These are phyloP conservation scores for Stachybotrys chlorohalonatus DNA, from an alignment of 2,329 filamentous ascomycete species.

Conservation along the genomic window DNA sequence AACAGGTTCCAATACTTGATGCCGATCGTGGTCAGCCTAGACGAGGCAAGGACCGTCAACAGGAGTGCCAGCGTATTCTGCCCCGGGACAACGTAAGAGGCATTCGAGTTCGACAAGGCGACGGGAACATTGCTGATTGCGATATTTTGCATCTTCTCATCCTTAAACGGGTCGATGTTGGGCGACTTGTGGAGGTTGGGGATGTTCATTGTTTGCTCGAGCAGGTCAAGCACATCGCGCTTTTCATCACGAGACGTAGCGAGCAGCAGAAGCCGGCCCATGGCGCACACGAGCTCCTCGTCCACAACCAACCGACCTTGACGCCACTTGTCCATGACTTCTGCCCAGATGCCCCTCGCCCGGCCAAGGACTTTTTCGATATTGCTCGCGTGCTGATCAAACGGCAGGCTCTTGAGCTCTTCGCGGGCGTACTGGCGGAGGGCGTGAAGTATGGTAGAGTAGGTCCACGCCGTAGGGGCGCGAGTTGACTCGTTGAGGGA, in stretches of 20 bases:
- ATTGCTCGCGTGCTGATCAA: conserved; percentile 22
- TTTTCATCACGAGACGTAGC: conserved; percentile 51
- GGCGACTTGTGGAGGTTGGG: conserved; percentile 39
- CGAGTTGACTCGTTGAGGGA: conserved; percentile 57
- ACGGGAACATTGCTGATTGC: not conserved
- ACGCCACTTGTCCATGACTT: conserved; percentile 69
- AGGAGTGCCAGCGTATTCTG: conserved; percentile 59
- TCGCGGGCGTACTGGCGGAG: conserved; percentile 37
- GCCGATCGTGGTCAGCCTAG: conserved; percentile 53
- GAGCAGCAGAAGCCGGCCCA: conserved; percentile 69
- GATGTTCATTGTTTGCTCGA: conserved; percentile 77
- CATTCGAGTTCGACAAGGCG: conserved; percentile 5
- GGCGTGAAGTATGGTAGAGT: conserved; percentile 73
- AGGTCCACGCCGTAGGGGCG: conserved; percentile 62
- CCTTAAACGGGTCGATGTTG: conserved; percentile 8
- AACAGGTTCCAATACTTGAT: conserved; percentile 71
- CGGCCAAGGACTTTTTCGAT: conserved; percentile 47
- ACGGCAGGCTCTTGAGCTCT: conserved; percentile 14
- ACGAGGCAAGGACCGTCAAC: conserved; percentile 52
- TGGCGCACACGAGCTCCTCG: conserved; percentile 68
- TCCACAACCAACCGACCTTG: conserved; percentile 63
- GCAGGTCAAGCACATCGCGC: conserved; percentile 62
- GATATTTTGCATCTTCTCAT: conserved; percentile 12
- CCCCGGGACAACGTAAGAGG: conserved; percentile 33
- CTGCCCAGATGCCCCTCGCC: conserved; percentile 70